Evolutionary conservation across 495 filamentous ascomycete species (phyloP).

Genomic region (Hypoxylon perforatum): DNA sequence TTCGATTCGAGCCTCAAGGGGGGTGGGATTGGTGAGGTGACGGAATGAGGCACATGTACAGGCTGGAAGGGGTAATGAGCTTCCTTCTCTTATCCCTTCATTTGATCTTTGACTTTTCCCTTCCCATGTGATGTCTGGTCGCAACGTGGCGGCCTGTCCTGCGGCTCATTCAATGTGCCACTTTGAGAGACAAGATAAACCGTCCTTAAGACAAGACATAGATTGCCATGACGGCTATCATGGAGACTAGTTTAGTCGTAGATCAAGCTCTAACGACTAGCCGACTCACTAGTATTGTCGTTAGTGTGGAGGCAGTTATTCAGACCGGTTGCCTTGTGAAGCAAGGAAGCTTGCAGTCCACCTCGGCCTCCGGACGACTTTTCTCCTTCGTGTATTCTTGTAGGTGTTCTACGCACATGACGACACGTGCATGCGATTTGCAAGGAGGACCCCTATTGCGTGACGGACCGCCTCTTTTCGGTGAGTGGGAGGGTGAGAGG

Average conservation of each 20-base stretch:
- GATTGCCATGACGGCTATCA: not conserved
- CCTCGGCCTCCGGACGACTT: too few species aligned
- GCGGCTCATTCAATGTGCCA: not conserved
- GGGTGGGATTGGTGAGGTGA: too few species aligned
- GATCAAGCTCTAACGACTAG: not conserved
- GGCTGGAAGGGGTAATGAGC: too few species aligned
- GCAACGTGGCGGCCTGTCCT: slow-evolving; percentile 7
- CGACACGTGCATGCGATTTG: slow-evolving; percentile 6
- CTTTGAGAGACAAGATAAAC: not conserved
- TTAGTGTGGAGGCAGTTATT: not conserved
- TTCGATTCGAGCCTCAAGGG: too few species aligned
- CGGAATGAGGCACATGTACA: too few species aligned
- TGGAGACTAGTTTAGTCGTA: not conserved
- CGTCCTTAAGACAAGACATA: slow-evolving; percentile 10
- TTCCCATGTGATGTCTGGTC: not conserved
- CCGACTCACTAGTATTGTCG: not conserved
- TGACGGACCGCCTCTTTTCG: slow-evolving; percentile 30
- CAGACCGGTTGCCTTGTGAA: not conserved
- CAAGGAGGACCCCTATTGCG: slow-evolving; percentile 30
- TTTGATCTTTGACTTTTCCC: not conserved
- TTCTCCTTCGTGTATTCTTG: not conserved
- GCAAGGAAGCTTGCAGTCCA: not conserved
- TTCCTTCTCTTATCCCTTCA: not conserved
- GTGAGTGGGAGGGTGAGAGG: slow-evolving; percentile 8
- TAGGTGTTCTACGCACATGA: not conserved